Percentiles rank a stretch among this genome's conserved stretches.
phyloP scores from a whole-genome alignment of 192 early-diverging fungal genomes.

The Chytriomyces confervae region DNA sequence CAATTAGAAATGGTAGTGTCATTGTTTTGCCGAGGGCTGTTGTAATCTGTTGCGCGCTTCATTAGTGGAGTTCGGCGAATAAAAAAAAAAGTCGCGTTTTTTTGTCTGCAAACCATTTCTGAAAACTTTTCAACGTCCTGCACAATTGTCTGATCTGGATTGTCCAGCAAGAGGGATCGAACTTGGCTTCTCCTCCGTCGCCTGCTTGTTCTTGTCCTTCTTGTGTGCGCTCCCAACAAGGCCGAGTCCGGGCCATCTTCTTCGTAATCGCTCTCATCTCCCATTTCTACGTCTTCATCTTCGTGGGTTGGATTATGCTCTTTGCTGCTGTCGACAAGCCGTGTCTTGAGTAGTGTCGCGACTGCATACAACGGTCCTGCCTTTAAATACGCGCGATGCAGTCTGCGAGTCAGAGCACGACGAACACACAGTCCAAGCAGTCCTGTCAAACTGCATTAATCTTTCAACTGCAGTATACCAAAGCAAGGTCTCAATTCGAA shows the following conservation, averaged over 20 bases:
- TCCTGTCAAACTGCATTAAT: conserved; percentile 42
- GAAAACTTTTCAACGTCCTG: conserved; percentile 87
- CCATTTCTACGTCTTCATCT: background rate
- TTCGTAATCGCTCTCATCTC: background rate
- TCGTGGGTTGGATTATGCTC: conserved; percentile 67
- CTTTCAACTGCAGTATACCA: too few species aligned
- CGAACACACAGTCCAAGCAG: conserved; percentile 67
- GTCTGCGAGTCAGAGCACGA: conserved; percentile 60
- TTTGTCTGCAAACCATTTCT: conserved; percentile 45
- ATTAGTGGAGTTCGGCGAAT: too few species aligned
- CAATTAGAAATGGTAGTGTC: conserved; percentile 74
- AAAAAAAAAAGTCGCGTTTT: background rate
- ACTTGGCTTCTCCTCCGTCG: background rate
- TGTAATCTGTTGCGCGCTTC: too few species aligned
- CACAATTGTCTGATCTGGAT: conserved; percentile 84
- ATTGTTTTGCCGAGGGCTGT: conserved; percentile 65
- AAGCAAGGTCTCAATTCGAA: background rate
- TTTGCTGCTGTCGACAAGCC: conserved; percentile 57
- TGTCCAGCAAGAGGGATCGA: conserved; percentile 10
- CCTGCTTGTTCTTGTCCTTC: background rate
- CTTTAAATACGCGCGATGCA: conserved; percentile 60
- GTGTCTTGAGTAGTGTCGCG: conserved; percentile 57
- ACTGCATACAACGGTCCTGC: conserved; percentile 56
- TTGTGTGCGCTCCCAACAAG: background rate
- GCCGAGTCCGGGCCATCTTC: background rate